Conservation (phyloP, 2,329 filamentous ascomycete species). For the Nemania bipapillata region DNA sequence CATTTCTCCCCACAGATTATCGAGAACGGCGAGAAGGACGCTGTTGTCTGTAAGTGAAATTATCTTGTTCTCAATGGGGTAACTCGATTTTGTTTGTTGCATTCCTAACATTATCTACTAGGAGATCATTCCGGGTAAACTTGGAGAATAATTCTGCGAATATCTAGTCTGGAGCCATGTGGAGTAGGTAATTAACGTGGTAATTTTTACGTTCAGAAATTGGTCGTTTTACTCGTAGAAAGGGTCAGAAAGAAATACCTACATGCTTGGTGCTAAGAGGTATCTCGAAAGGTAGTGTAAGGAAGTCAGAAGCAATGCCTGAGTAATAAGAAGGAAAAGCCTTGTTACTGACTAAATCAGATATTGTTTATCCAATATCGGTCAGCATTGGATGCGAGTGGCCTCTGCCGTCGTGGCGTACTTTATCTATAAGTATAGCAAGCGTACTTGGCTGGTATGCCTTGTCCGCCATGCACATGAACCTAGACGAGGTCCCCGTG, state of each 20-base stretch:
- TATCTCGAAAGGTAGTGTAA: not conserved
- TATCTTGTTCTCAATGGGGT: not conserved
- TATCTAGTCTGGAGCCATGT: not conserved
- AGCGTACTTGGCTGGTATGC: not conserved
- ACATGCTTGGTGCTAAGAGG: too few species aligned
- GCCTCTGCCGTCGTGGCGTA: not conserved
- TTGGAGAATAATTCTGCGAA: not conserved
- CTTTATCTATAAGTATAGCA: too few species aligned
- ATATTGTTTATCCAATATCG: not conserved
- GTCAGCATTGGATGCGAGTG: not conserved
- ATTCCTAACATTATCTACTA: slow-evolving; percentile 26
- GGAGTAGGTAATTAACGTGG: not conserved
- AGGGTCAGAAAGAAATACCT: not conserved
- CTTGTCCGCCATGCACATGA: not conserved
- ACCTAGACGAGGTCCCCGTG: not conserved
- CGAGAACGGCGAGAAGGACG: slow-evolving; percentile 40
- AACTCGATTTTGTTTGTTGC: not conserved
- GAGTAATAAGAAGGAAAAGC: too few species aligned
- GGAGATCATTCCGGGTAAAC: not conserved
- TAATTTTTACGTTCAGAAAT: not conserved
- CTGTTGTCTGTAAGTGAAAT: slow-evolving; percentile 44
- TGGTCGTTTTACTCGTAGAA: not conserved
- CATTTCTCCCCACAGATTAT: slow-evolving; percentile 45
- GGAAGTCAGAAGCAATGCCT: not conserved
- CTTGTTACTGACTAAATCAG: not conserved